phyloP scores from a whole-genome alignment of 768 basidiomycete species.

The Tulasnella sp. region DNA sequence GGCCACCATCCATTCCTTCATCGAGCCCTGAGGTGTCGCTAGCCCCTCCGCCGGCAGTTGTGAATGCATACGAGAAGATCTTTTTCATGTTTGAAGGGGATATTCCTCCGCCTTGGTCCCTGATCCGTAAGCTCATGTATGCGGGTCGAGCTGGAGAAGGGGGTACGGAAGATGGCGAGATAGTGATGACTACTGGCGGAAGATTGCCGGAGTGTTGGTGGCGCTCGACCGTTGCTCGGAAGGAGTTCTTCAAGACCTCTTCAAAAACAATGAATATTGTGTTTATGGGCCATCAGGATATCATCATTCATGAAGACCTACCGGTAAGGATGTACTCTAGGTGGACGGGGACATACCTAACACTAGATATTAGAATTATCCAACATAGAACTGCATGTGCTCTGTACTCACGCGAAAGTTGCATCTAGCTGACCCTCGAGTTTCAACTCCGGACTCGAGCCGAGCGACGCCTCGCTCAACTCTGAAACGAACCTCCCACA shows the following conservation, averaged over 20 bases:
- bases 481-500: slow-evolving; percentile 78
- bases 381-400: neutral
- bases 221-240: slow-evolving; percentile 78
- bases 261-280: neutral
- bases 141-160: slow-evolving; percentile 27
- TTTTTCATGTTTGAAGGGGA: slow-evolving; percentile 58
- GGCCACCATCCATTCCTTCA: slow-evolving; percentile 45
- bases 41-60: slow-evolving; percentile 52
- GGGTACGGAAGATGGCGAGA: slow-evolving; percentile 43
- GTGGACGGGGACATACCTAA: slow-evolving; percentile 78
- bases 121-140: slow-evolving; percentile 65
- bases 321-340: slow-evolving; percentile 78
- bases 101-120: slow-evolving; percentile 83
- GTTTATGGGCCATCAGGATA: neutral
- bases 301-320: neutral
- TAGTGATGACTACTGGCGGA: slow-evolving; percentile 60
- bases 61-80: slow-evolving; percentile 88
- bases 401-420: slow-evolving; percentile 60
- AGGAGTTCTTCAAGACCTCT: slow-evolving; percentile 84
- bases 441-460: slow-evolving; percentile 51
- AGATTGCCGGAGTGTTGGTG: slow-evolving; percentile 37
- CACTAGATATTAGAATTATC: neutral
- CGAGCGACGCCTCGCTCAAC: slow-evolving; percentile 75
- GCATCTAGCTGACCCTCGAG: slow-evolving; percentile 62
- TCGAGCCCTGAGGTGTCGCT: slow-evolving; percentile 27